Evolutionary conservation across 257 asterid species (phyloP).

Genomic region (Plantago major): DNA sequence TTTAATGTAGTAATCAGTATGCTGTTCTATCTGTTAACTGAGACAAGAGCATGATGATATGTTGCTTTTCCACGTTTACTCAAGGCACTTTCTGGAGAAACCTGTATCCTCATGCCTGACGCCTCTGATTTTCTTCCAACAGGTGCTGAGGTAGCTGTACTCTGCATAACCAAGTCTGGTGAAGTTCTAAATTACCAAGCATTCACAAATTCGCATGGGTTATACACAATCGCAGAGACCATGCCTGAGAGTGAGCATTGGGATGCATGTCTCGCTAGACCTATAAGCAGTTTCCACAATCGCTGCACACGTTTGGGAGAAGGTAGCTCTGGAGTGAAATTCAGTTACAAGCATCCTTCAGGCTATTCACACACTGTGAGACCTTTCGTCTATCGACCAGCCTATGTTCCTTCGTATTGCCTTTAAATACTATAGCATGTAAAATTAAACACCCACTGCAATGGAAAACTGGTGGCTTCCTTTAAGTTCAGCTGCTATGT

Average conservation of each 20-base stretch:
- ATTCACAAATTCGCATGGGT: slow-evolving; percentile 68
- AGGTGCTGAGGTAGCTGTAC: slow-evolving; percentile 99
- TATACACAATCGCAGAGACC: slow-evolving; percentile 84
- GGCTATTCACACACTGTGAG: slow-evolving; percentile 69
- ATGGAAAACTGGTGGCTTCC: no score
- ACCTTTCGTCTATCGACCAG: slow-evolving; percentile 76
- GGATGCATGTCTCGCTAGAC: slow-evolving; percentile 88
- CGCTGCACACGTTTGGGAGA: slow-evolving; percentile 64
- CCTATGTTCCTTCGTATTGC: slow-evolving; percentile 66
- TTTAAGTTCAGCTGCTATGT: no score
- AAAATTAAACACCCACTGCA: no score
- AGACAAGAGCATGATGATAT: no score
- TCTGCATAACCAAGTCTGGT: slow-evolving; percentile 89
- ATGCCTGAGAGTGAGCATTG: slow-evolving; percentile 94
- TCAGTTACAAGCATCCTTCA: slow-evolving; percentile 69
- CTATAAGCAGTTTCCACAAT: slow-evolving; percentile 79
- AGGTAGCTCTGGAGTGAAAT: slow-evolving; percentile 60
- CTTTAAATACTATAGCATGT: slow-evolving; percentile 16
- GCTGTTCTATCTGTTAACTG: no score
- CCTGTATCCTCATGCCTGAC: not conserved
- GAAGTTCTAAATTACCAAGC: slow-evolving; percentile 93
- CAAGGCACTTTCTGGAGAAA: not conserved
- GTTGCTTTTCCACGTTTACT: no score
- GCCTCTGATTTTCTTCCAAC: slow-evolving; percentile 16
- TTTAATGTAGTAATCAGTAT: no score